A percentile compares a stretch with the other conserved stretches of the same genome.
Conservation (phyloP, 108 stramenopile genomes). For the Parietichytrium sp. region DNA sequence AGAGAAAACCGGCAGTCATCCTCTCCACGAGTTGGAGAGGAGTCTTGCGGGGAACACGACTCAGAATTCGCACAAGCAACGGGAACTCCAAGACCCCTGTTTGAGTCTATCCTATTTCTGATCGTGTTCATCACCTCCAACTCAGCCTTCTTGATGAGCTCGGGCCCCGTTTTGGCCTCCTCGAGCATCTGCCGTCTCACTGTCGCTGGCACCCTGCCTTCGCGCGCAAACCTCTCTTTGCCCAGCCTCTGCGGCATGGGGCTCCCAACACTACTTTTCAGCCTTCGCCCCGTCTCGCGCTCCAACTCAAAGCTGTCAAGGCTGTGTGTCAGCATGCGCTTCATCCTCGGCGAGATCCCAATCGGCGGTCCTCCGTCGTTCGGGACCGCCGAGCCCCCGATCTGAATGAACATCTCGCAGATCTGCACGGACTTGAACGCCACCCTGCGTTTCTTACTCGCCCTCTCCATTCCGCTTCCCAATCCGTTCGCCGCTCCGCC, state of each 20-base stretch:
- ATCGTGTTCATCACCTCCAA: constrained; percentile 14
- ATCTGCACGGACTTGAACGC: not conserved
- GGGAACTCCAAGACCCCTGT: not conserved
- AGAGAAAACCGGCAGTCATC: no score
- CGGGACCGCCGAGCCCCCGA: constrained; percentile 3
- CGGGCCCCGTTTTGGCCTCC: not conserved
- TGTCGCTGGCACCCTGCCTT: constrained; percentile 3
- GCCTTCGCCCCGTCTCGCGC: not conserved
- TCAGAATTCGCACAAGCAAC: not conserved
- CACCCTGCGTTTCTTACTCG: not conserved
- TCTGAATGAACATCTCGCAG: not conserved
- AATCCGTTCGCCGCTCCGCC: no score
- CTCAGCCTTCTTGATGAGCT: not conserved
- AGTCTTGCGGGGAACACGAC: not conserved
- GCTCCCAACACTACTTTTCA: not conserved
- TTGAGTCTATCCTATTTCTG: not conserved
- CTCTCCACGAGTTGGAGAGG: not conserved
- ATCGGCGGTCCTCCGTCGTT: constrained; percentile 20
- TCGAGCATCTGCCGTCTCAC: not conserved
- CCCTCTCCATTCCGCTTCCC: no score
- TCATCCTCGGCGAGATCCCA: constrained; percentile 5
- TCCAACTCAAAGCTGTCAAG: constrained; percentile 1
- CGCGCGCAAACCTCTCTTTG: not conserved
- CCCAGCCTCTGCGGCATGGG: not conserved
- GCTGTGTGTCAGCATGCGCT: constrained; percentile 9